These are phyloP conservation scores for Mycena crocata DNA, from an alignment of 768 basidiomycete genomes.

Conservation along the genomic window DNA sequence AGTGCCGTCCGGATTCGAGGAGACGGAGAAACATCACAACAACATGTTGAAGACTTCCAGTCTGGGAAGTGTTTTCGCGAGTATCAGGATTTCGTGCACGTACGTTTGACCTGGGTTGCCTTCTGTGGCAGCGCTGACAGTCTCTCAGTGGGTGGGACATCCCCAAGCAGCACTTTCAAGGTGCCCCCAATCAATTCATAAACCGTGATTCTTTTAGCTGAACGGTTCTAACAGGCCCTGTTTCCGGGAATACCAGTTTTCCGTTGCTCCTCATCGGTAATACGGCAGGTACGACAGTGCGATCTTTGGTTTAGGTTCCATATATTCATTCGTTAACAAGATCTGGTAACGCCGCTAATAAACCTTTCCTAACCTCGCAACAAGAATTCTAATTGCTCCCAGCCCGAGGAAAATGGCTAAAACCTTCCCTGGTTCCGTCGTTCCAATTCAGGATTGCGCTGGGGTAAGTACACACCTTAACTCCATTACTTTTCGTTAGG, in stretches of 20 bases:
- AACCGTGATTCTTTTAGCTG: slow-evolving; percentile 47
- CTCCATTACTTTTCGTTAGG: too few relatives aligned
- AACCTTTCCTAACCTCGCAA: background rate
- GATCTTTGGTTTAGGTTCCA: slow-evolving; percentile 14
- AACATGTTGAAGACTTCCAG: slow-evolving; percentile 1
- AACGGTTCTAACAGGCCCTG: slow-evolving; percentile 54
- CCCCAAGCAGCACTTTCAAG: slow-evolving; percentile 30
- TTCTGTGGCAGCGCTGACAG: background rate
- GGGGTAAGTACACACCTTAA: slow-evolving; percentile 15
- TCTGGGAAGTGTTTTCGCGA: slow-evolving; percentile 8
- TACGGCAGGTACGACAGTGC: slow-evolving; percentile 37
- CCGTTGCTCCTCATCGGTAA: slow-evolving; percentile 21
- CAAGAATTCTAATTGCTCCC: background rate
- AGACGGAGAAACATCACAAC: slow-evolving; percentile 1
- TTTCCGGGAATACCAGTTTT: background rate
- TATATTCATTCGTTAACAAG: background rate
- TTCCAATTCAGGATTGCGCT: slow-evolving; percentile 32
- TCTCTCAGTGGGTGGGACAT: slow-evolving; percentile 26
- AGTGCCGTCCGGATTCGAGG: slow-evolving; percentile 11
- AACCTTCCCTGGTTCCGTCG: slow-evolving; percentile 34
- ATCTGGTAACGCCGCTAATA: slow-evolving; percentile 36
- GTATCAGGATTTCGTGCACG: slow-evolving; percentile 6
- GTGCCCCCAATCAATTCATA: background rate
- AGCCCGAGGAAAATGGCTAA: slow-evolving; percentile 36
- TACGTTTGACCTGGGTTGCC: background rate